Base-by-base conservation (phyloP, 257 asterid species). In the Lavandula angustifolia region DNA sequence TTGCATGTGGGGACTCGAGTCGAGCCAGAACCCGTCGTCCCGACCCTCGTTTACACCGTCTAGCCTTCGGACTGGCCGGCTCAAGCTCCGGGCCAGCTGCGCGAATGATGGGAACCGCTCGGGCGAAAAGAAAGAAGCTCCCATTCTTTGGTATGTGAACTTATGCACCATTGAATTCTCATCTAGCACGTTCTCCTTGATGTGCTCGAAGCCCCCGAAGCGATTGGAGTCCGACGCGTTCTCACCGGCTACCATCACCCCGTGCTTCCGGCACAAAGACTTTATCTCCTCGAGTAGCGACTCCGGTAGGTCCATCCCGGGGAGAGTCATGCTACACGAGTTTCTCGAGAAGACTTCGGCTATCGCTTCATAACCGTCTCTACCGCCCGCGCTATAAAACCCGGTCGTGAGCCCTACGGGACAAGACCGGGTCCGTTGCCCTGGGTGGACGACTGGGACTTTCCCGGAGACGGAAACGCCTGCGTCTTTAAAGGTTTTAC, bases 101-200 rank as follows among this genome's bases (percentile, higher is more conserved):
- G 87, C 58, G 66, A 92, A 92, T 0, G 63, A 62, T 17, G 85
- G 74, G 7, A 92, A 92, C 71, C 89, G 89, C 38, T 82, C 82
- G 0, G 96, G 98, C 4, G 91, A 85, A 57, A 92, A 92, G 95
- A 92, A 92, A 49, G 78, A 49, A 46, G 89, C 94, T 11, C 98
- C 96, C 96, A 92, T 92, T 65, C 96, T 78, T 40, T 89, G 96
- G 70, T 89, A 89, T 0, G 75, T 84, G 52, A 92, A 87, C 79
- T 66, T 31, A 47, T 71, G 80, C 54, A 81, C 74, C 6, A 43
- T 67, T 27, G 75, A 68, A 31, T 76, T 75, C 29, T 64, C 82
- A 0, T 70, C 79, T 40, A 11, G 18, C 77, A 87, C 60, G 16
- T 66, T 76, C 70, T 79, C 74, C 69, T 73, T 81, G 29, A 91